These are phyloP conservation scores for Chalciporus pseudorubinellus DNA, from an alignment of 768 basidiomycete genomes.

Conservation along the genomic window DNA sequence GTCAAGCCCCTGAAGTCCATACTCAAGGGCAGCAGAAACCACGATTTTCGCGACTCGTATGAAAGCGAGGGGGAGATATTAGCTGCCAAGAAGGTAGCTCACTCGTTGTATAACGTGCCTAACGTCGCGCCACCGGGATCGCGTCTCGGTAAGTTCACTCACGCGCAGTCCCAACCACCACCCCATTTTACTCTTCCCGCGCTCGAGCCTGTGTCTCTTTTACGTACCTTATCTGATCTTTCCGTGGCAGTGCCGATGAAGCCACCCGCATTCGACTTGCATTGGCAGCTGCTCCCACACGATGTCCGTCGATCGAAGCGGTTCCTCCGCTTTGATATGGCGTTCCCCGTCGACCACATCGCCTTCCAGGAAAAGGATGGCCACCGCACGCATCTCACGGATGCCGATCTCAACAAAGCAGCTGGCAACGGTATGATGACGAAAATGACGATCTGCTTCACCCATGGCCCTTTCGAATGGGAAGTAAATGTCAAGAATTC, in stretches of 20 bases:
- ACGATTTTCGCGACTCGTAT: conserved; percentile 20
- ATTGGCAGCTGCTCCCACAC: conserved; percentile 50
- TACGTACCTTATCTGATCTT: conserved; percentile 32
- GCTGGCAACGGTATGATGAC: conserved; percentile 43
- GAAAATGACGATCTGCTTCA: conserved; percentile 50
- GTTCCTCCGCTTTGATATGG: conserved; percentile 49
- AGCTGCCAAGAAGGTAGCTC: conserved; percentile 19
- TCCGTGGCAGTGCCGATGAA: conserved; percentile 36
- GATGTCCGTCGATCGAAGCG: conserved; percentile 32
- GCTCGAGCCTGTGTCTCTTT: conserved; percentile 6
- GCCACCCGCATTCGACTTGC: conserved; percentile 39
- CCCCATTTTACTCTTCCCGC: not conserved
- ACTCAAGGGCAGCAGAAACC: conserved; percentile 26
- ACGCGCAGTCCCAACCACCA: not conserved
- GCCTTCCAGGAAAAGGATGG: conserved; percentile 20
- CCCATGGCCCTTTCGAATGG: conserved; percentile 36
- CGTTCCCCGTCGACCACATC: conserved; percentile 40
- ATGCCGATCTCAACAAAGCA: conserved; percentile 40
- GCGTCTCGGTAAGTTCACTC: conserved; percentile 24
- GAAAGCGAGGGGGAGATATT: conserved; percentile 31
- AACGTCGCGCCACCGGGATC: conserved; percentile 21
- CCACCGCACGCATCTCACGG: conserved; percentile 30
- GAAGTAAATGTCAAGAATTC: conserved; percentile 42
- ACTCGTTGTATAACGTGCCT: conserved; percentile 23
- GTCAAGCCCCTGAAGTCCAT: conserved; percentile 27